Percentiles rank a stretch among this genome's conserved stretches.
These are phyloP conservation scores for Kappamyces sp. DNA, from an alignment of 192 early-diverging fungal species.

Conservation along the genomic window DNA sequence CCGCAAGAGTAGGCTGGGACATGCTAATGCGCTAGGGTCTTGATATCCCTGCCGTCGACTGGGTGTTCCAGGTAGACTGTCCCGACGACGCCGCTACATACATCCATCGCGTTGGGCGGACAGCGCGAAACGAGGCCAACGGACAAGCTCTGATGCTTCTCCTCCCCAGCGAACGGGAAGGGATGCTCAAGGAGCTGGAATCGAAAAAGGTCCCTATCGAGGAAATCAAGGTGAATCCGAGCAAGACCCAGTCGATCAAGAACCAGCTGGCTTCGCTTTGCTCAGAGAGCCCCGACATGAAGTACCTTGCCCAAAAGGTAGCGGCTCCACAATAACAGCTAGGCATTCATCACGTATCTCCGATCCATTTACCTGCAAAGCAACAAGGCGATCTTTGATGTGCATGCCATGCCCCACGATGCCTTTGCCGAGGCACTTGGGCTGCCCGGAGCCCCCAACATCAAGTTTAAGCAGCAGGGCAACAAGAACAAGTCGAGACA, in stretches of 20 bases:
- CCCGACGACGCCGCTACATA: slow-evolving; percentile 96
- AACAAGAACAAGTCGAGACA: slow-evolving; percentile 61
- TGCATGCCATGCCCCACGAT: slow-evolving; percentile 77
- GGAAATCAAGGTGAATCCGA: slow-evolving; percentile 79
- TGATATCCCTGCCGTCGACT: slow-evolving; percentile 97
- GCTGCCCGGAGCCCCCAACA: slow-evolving; percentile 89
- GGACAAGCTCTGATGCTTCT: slow-evolving; percentile 86
- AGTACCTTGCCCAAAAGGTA: slow-evolving; percentile 93
- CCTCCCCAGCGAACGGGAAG: slow-evolving; percentile 79
- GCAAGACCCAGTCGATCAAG: slow-evolving; percentile 71
- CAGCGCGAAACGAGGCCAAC: slow-evolving; percentile 84
- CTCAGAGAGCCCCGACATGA: slow-evolving; percentile 90
- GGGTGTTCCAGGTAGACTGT: slow-evolving; percentile 97
- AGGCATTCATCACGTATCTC: slow-evolving; percentile 93
- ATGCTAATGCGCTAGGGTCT: slow-evolving; percentile 50
- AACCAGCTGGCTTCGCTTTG: slow-evolving; percentile 86
- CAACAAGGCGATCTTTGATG: slow-evolving; percentile 88
- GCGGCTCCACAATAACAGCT: slow-evolving; percentile 1
- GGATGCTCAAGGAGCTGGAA: slow-evolving; percentile 68
- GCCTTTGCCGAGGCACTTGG: slow-evolving; percentile 84
- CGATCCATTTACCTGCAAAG: slow-evolving; percentile 84
- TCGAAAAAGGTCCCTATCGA: slow-evolving; percentile 81
- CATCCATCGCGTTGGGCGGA: slow-evolving; percentile 97
- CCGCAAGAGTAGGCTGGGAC: slow-evolving; percentile 55
- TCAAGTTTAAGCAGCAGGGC: slow-evolving; percentile 80